Evolutionary conservation across 768 basidiomycete genomes (phyloP).

Genomic region (Pulveroboletus sp.): DNA sequence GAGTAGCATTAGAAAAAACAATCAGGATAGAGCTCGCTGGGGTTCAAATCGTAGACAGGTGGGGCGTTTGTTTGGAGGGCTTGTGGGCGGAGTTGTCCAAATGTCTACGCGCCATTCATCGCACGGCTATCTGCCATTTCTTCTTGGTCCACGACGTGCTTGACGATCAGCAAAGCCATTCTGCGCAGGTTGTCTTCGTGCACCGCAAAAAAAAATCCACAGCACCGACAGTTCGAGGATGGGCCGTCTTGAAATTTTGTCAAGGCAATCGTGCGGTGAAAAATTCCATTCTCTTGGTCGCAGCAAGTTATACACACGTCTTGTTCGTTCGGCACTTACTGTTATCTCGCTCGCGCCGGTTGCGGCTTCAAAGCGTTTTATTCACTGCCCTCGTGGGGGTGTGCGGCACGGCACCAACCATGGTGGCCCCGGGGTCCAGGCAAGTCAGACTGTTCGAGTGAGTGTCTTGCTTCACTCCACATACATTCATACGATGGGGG

Average conservation of each 20-base stretch:
- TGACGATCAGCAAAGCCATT: constrained; percentile 2
- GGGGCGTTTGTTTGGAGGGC: constrained; percentile 2
- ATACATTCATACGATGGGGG: constrained; percentile 23
- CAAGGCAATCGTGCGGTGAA: constrained; percentile 23
- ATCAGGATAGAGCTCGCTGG: constrained; percentile 1
- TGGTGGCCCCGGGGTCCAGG: background rate
- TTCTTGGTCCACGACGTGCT: constrained; percentile 2
- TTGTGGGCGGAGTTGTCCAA: constrained; percentile 1
- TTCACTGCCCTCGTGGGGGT: constrained; percentile 7
- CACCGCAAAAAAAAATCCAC: constrained; percentile 3
- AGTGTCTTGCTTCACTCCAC: constrained; percentile 33
- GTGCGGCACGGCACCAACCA: constrained; percentile 5
- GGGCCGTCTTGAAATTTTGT: constrained; percentile 10
- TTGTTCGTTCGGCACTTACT: constrained; percentile 25
- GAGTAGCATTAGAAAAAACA: too few species aligned
- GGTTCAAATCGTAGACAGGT: background rate
- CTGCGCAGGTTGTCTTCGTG: background rate
- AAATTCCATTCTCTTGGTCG: constrained; percentile 22
- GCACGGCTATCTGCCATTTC: constrained; percentile 9
- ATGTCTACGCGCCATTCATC: background rate
- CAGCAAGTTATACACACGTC: constrained; percentile 20
- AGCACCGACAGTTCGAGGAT: constrained; percentile 1
- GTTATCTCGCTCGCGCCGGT: constrained; percentile 11
- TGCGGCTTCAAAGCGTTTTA: constrained; percentile 14
- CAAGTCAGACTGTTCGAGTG: constrained; percentile 20